Percentiles rank a stretch among this genome's conserved stretches.
phyloP scores from a whole-genome alignment of 2,329 filamentous ascomycete genomes.

The Cladosporium halotolerans region DNA sequence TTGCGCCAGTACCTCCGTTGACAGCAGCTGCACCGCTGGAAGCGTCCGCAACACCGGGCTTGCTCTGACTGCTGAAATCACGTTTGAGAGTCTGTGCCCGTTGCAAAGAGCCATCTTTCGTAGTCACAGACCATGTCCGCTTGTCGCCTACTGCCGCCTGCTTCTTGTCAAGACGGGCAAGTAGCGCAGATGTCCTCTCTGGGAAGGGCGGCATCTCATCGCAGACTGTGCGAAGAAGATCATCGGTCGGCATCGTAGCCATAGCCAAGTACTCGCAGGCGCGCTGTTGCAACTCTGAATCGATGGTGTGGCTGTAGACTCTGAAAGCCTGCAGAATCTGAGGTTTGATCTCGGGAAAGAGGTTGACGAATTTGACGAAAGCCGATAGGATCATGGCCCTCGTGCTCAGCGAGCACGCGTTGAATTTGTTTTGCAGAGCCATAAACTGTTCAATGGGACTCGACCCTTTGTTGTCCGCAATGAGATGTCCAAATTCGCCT shows the following conservation, averaged over 20 bases:
- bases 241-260: conserved; percentile 79
- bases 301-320: conserved; percentile 86
- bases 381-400: conserved; percentile 90
- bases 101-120: conserved; percentile 67
- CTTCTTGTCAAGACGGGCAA: conserved; percentile 91
- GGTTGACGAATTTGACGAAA: conserved; percentile 95
- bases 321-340: conserved; percentile 87
- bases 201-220: conserved; percentile 99
- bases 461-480: conserved; percentile 85
- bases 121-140: conserved; percentile 95
- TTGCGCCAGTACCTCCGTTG: conserved; percentile 19
- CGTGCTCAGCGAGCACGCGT: conserved; percentile 80
- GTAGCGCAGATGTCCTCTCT: conserved; percentile 81
- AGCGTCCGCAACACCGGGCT: conserved; percentile 32
- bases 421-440: conserved; percentile 83
- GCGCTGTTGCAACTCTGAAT: conserved; percentile 91
- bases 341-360: conserved; percentile 97
- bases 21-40: conserved; percentile 27
- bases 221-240: conserved; percentile 85
- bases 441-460: conserved; percentile 97
- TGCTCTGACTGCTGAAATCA: conserved; percentile 60
- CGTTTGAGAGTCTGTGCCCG: conserved; percentile 80
- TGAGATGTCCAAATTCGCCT: conserved; percentile 93
- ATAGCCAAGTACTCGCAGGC: conserved; percentile 91
- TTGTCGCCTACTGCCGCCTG: conserved; percentile 83